These are phyloP conservation scores for Entomortierella parvispora DNA, from an alignment of 192 early-diverging fungal genomes.

Conservation along the genomic window DNA sequence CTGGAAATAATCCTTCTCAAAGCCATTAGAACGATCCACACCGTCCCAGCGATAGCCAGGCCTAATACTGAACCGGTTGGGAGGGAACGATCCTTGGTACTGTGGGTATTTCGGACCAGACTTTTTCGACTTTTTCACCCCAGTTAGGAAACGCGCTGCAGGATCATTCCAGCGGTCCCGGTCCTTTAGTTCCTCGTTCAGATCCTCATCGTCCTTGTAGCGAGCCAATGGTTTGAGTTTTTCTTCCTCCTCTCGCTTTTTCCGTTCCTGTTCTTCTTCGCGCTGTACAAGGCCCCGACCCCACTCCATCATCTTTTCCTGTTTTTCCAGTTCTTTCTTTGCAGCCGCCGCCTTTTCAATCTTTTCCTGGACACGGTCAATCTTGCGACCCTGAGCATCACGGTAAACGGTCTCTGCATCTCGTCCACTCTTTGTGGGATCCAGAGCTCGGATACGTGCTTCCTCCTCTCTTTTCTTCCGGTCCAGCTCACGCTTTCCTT, in stretches of 20 bases:
- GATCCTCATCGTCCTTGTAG: conserved; percentile 69
- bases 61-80: conserved; percentile 72
- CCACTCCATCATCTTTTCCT: conserved; percentile 67
- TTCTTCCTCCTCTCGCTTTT: conserved; percentile 54
- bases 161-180: conserved; percentile 73
- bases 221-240: conserved; percentile 63
- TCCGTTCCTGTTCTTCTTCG: conserved; percentile 51
- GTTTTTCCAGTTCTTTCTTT: conserved; percentile 57
- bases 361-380: conserved; percentile 55
- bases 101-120: conserved; percentile 52
- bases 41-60: conserved; percentile 79
- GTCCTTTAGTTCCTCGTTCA: conserved; percentile 70
- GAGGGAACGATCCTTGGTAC: conserved; percentile 70
- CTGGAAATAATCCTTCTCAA: conserved; percentile 63
- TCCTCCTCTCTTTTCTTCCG: conserved; percentile 14
- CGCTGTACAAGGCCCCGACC: conserved; percentile 66
- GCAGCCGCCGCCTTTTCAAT: conserved; percentile 56
- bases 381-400: conserved; percentile 54
- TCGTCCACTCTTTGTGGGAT: conserved; percentile 36
- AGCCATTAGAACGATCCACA: conserved; percentile 71
- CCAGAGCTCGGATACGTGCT: conserved; percentile 6
- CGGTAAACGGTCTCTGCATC: conserved; percentile 54
- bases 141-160: conserved; percentile 63
- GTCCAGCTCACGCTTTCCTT: conserved; percentile 27
- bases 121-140: conserved; percentile 54